Base-by-base conservation (phyloP, 106 monocot species). In the Acorus calamus region DNA sequence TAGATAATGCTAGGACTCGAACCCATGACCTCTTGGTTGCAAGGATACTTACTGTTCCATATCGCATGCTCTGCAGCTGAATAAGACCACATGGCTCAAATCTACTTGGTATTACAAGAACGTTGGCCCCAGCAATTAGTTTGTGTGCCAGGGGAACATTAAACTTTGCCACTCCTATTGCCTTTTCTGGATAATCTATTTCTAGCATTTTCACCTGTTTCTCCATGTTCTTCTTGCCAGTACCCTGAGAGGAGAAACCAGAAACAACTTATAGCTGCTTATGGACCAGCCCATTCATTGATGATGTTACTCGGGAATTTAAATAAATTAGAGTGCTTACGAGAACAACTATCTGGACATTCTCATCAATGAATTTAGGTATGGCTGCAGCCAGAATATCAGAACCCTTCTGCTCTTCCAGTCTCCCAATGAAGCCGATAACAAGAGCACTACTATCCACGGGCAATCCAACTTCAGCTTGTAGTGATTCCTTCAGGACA, bases 341-440 rank as follows among this genome's bases (percentile, higher is more conserved):
- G 60, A 96, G 90, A 57, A 84, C 78, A 53, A 96, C 78, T 46
- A 96, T 69, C 74, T 96, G 94, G 51, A 96, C 82, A 69, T 96
- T 65, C 65, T 90, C 84, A 0, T 77, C 69, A 44, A 85, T 77
- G 68, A 96, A 71, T 56, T 83, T 62, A 47, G 90, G 87, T 59
- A 96, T 84, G 28, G 94, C 84, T 66, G 69, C 87, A 10, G 71
- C 84, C 41, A 96, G 73, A 74, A 96, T 87, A 66, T 96, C 94
- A 10, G 94, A 85, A 41, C 94, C 94, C 71, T 96, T 96, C 77
- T 96, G 94, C 66, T 96, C 94, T 57, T 94, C 94, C 5, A 94
- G 79, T 48, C 94, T 81, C 56, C 94, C 94, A 49, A 96, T 80
- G 74, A 96, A 96, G 4, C 76, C 78, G 50, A 96, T 74, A 13